Evolutionary conservation across 192 early-diverging fungal genomes (phyloP), one percentile per base, ranked within the genome.

Genomic region (Podila epigama): DNA sequence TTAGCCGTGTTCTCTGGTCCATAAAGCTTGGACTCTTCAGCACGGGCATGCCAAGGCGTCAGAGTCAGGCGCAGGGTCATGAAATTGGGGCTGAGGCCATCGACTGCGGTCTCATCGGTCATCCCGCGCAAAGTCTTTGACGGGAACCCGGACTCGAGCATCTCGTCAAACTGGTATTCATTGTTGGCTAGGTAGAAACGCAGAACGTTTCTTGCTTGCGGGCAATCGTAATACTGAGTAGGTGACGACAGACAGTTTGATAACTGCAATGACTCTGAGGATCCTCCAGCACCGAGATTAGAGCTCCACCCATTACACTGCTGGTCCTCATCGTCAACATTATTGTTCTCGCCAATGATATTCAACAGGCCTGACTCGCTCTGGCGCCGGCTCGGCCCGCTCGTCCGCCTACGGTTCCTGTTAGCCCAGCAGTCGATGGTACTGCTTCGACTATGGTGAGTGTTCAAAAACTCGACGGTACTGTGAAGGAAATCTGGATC

Each of bases 21-120:
- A 64, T 83, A 83, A 22, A 83, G 69, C 39, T 64, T 53, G 1
- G 57, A 31, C 20, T 83, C 82, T 15, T 68, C 66, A 8, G 77
- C 82, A 29, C 82, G 70, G 41, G 67, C 71, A 54, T 80, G 71
- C 69, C 75, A 82, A 5, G 81, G 81, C 0, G 81, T 82, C 53
- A 82, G 41, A 1, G 81, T 82, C 31, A 82, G 27, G 22, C 81
- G 59, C 25, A 82, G 57, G 0, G 81, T 82, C 51, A 79, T 60
- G 48, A 69, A 75, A 7, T 65, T 28, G 10, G 64, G 62, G 27
- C n/a, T n/a, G n/a, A n/a, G n/a, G n/a, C n/a, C n/a, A n/a, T 62
- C 53, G 22, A 62, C 53, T 1, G 48, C 27, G 16, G 18, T 72
- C 28, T 61, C 69, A 22, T 64, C 51, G 18, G 44, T 56, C 28